Evolutionary conservation across 495 filamentous ascomycete genomes (phyloP), one percentile per base, ranked within the genome.

Genomic region (Tetracladium setigerum): DNA sequence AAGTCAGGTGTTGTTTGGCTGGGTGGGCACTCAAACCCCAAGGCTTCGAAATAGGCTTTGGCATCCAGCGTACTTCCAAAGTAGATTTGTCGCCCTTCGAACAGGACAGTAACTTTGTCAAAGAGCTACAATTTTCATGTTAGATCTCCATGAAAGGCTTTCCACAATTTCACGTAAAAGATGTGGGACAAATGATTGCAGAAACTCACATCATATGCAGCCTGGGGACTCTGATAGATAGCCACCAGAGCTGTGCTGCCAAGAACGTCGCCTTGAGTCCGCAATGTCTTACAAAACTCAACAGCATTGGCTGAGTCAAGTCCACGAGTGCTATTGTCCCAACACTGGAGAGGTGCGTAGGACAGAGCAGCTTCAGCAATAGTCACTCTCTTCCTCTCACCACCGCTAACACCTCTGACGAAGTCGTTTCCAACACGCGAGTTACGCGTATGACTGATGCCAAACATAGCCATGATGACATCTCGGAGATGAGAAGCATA

Each of bases 251-350:
- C 82, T 86, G 43, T n/a, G 72, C 77, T 10, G 73, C 70, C 41
- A 74, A 73, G 34, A 84, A 63, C 38, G 81, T 82, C 39, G 78
- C 75, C 12, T 81, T 62, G 18, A n/a, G n/a, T n/a, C n/a, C 78
- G 72, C 16, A 90, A 58, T 9, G 77, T 81, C 60, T 77, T 80
- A 52, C 76, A 76, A 40, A 89, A 90, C 55, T 88, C 81, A 11
- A 89, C 62, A 32, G 86, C 84, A 34, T 82, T 89, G 46, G 83
- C 79, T 46, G 78, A 82, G 58, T 91, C 86, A 33, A 90, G 62
- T 48, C 86, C 86, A 60, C 85, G 71, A 2, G 87, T 90, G 49
- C 77, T 84, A 62, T 86, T 85, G 55, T 90, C 87, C 87, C 87
- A 92, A 66, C 84, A 86, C 54, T 71, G 67, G 14, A 80, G 61